Evolutionary conservation across 2,329 filamentous ascomycete species (phyloP), one percentile per base, ranked within the genome.

Genomic region (Hymenoscyphus repandus): DNA sequence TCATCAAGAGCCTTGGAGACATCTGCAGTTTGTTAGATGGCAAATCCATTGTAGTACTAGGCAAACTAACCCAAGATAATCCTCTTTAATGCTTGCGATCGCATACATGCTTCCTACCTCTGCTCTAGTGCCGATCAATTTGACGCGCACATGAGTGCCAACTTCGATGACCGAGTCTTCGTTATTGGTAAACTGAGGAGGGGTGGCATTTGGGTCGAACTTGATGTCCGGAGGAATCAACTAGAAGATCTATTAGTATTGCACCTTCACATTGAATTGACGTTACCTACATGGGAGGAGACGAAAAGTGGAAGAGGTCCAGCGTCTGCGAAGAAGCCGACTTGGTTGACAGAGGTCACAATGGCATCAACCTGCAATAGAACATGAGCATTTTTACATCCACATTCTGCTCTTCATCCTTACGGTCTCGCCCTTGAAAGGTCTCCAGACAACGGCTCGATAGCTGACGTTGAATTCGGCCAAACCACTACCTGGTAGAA

Each of bases 351-450:
- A 22, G 87, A 92, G 58, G 85, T 88, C 52, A 97, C 92, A 60
- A 96, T 85, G 38, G 90, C 92, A 76, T 99, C 93, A 64, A 97
- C 86, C 90, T 95, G 71, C 53, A 63, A 51, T 36, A 43, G 30
- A 53, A 64, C 39, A 65, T 62, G 53, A 46, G 43, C 40, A 43
- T n/a, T 33, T 17, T 4, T 44, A 9, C 41, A 31, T 32, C 38
- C 38, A 43, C 30, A 18, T 7, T 42, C 18, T 40, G 47, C 7
- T 18, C 31, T 39, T 22, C 36, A 36, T 39, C 47, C 86, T 72
- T 82, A 95, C 93, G 69, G 93, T 95, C 78, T 99, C 93, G 65
- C 93, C 92, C 72, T 93, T 92, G 77, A 97, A 99, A 10, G 93
- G 93, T 65, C 92, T 83, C 92, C 92, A 99, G 51, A 99, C 90